phyloP scores from a whole-genome alignment of 139 green algal species.

The Chlorella sp. region DNA sequence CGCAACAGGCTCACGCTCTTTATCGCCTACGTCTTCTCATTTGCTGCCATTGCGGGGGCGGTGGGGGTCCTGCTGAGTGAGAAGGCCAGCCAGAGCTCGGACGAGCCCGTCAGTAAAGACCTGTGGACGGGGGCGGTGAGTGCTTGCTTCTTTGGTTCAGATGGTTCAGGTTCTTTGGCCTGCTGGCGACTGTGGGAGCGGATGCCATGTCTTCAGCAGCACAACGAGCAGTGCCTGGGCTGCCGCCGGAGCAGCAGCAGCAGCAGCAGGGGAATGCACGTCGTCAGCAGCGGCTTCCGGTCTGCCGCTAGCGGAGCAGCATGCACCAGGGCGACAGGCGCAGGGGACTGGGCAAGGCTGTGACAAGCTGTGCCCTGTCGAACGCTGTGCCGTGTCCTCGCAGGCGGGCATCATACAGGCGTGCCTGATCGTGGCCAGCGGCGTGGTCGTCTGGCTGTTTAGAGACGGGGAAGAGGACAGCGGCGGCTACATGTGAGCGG shows the following conservation, averaged over 20 bases:
- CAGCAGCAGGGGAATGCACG: too few species aligned
- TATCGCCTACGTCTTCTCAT: neutral
- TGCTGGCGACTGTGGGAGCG: neutral
- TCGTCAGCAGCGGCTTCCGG: too few species aligned
- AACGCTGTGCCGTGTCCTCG: neutral
- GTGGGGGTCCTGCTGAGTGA: neutral
- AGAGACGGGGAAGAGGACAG: neutral
- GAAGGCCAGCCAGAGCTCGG: too few species aligned
- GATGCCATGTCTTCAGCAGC: too few species aligned
- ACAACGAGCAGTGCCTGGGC: too few species aligned
- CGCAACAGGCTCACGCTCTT: neutral
- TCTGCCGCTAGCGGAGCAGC: too few species aligned
- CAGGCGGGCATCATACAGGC: constrained; percentile 4
- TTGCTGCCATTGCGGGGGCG: neutral
- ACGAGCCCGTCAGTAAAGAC: neutral
- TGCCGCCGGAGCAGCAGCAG: too few species aligned
- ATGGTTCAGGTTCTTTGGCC: neutral
- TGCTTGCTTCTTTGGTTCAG: too few species aligned
- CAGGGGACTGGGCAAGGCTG: too few species aligned
- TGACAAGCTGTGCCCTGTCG: too few species aligned
- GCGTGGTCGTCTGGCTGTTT: neutral
- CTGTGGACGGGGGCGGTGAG: constrained; percentile 1
- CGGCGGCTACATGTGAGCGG: neutral
- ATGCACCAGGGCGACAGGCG: too few species aligned
- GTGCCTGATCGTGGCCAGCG: constrained; percentile 5